Evolutionary conservation across 257 asterid genomes (phyloP), one percentile per base, ranked within the genome.

Genomic region (Agastache rugosa): DNA sequence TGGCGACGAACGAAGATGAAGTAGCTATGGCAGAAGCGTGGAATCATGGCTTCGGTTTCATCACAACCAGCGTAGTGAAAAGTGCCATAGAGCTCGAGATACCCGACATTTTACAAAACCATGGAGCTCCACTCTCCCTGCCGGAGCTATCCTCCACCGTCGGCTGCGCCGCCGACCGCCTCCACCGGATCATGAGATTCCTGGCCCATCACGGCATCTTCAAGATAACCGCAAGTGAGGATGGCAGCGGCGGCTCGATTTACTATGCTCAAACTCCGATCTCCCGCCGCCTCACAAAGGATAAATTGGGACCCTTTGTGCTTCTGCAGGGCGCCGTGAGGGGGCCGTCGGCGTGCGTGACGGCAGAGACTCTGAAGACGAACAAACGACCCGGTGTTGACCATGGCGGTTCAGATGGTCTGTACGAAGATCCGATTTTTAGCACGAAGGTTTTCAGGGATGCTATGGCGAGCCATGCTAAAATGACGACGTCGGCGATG

Each of bases 161-260:
- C 2, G 63, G 63, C 37, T 84, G 87, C 66, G 66, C 89, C 0
- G 72, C 85, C 0, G 29, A 82, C 1, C 50, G 72, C 25, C 86
- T 89, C 63, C 16, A 80, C 73, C 92, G 92, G 42, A 44, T 89
- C 72, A 77, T 89, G 86, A 73, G 95, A 47, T 89, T 87, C 87
- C 67, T 87, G 60, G 74, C 63, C 27, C 25, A 75, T 66, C 81
- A 87, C 0, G 56, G 74, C 22, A 83, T 89, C 58, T 86, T 88
- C 79, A 72, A 77, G 66, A 74, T 16, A 20, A 17, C 42, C 59
- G 20, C 0, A 2, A 0, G 10, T 20, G 17, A 14, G 1, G 17
- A 6, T 0, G 19, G 14, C 22, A 22, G 22, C 1, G n/a, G 2
- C 35, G 2, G 16, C 2, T 20, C 63, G 16, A 53, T 67, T 44